A percentile compares a stretch with the other conserved stretches of the same genome.
phyloP scores from a whole-genome alignment of 192 early-diverging fungal genomes.

The Piromyces sp. region DNA sequence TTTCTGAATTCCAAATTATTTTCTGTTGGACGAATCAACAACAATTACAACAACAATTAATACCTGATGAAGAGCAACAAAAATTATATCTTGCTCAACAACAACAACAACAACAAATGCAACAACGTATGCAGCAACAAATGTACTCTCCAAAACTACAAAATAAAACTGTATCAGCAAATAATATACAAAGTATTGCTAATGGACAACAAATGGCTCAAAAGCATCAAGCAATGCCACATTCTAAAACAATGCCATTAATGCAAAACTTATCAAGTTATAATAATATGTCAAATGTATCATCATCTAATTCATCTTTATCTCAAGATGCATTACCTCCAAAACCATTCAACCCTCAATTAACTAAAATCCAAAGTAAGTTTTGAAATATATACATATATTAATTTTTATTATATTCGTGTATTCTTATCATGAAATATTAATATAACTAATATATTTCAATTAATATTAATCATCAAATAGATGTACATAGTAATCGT shows the following conservation, averaged over 20 bases:
- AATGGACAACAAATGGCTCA: neutral
- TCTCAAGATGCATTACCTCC: neutral
- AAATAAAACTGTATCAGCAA: slow-evolving; percentile 12
- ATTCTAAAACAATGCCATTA: neutral
- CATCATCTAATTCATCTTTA: neutral
- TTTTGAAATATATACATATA: neutral
- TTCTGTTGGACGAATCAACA: slow-evolving; percentile 16
- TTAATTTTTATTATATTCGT: no score
- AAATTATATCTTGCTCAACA: slow-evolving; percentile 2
- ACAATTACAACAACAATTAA: slow-evolving; percentile 5
- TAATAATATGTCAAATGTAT: neutral
- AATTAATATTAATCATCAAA: neutral
- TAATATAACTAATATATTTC: no score
- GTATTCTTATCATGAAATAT: no score
- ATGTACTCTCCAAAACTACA: slow-evolving; percentile 8
- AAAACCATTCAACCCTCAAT: neutral
- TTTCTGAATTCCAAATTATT: slow-evolving; percentile 52
- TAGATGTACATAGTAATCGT: neutral
- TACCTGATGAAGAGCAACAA: slow-evolving; percentile 3
- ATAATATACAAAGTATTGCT: neutral
- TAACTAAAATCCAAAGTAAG: neutral
- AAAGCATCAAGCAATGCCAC: neutral
- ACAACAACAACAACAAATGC: slow-evolving; percentile 2
- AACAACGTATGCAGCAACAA: neutral
- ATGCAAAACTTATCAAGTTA: neutral